Percentiles rank a stretch among this genome's conserved stretches.
Evolutionary conservation across 2,329 filamentous ascomycete species (phyloP).

Genomic region (Fusarium incarnatum): DNA sequence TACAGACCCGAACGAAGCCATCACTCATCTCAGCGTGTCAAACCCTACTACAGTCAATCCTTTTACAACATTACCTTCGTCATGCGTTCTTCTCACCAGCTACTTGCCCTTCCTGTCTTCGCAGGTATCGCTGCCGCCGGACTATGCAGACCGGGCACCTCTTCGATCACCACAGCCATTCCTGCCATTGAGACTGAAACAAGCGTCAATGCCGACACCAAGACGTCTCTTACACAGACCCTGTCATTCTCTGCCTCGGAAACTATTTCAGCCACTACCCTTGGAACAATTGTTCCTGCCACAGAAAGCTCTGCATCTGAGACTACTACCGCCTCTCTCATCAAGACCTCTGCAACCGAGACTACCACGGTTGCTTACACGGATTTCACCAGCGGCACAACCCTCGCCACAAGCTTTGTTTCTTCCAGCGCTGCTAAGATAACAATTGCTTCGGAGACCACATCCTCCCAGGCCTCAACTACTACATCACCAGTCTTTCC

Average conservation of each 20-base stretch:
- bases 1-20: neutral
- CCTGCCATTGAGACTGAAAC: neutral
- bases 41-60: neutral
- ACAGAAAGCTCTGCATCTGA: neutral
- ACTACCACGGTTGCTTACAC: neutral
- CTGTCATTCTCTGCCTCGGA: neutral
- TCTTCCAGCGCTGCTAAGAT: neutral
- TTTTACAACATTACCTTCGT: neutral
- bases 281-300: rapidly evolving
- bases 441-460: neutral
- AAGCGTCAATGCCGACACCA: neutral
- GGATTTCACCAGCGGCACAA: rapidly evolving
- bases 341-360: too few relatives aligned
- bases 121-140: neutral
- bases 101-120: neutral
- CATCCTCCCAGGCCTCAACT: neutral
- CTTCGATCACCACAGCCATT: rapidly evolving
- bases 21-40: neutral
- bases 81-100: neutral
- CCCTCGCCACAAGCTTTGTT: neutral
- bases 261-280: neutral
- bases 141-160: neutral
- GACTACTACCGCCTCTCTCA: too few relatives aligned
- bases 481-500: neutral
- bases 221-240: neutral